phyloP scores from a whole-genome alignment of 331 rosid species.

The Spiraea crenata region DNA sequence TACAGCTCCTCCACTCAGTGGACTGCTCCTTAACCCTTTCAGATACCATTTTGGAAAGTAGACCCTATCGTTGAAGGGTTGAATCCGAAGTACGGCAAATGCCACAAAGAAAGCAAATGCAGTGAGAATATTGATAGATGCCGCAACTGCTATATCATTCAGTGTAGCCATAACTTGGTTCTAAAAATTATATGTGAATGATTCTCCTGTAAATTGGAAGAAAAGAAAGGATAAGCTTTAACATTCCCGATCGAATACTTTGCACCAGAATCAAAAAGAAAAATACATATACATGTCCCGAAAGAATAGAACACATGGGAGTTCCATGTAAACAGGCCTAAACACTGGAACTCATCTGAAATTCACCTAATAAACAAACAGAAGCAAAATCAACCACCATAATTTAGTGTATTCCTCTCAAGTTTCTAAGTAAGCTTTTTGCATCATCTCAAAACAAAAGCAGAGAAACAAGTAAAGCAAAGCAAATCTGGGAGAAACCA shows the following conservation, averaged over 20 bases:
- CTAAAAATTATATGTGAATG: conserved; percentile 11
- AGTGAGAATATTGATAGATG: conserved; percentile 78
- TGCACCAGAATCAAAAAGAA: background rate
- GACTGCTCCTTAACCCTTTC: conserved; percentile 82
- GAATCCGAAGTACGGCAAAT: conserved; percentile 85
- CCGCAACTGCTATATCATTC: conserved; percentile 80
- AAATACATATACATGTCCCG: background rate
- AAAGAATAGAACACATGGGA: background rate
- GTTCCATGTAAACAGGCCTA: background rate
- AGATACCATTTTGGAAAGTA: conserved; percentile 98
- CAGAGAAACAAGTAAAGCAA: background rate
- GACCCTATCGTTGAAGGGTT: conserved; percentile 91
- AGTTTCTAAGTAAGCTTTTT: background rate
- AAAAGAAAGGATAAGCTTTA: background rate
- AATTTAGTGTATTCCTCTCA: background rate
- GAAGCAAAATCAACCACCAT: background rate
- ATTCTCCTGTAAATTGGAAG: conserved; percentile 35
- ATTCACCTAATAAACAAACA: background rate
- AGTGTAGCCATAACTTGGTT: conserved; percentile 65
- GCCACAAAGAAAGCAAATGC: conserved; percentile 71
- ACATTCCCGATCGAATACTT: no score
- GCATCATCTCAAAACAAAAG: background rate
- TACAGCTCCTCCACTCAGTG: conserved; percentile 60
- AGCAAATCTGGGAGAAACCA: no score
- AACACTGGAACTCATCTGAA: background rate